Base-by-base conservation (phyloP, 345 rosid genomes). In the Triadica sebifera region DNA sequence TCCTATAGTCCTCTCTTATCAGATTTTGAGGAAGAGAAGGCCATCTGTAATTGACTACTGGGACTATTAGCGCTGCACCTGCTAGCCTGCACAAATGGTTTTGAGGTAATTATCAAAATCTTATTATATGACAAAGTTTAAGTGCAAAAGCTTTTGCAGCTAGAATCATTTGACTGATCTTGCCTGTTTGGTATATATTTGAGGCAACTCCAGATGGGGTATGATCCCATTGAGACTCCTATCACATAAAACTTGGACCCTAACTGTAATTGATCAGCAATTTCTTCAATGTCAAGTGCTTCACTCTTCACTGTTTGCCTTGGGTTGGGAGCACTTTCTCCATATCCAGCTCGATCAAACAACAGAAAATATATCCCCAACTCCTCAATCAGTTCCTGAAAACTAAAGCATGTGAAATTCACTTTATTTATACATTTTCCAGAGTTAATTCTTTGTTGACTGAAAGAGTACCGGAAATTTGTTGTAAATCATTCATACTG, bases 181-280 rank as follows among this genome's bases (percentile, higher is more conserved):
- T 87, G 86, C 98, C 98, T 92, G 83, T 92, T 78, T 55, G 98
- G 97, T 75, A 94, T 91, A 56, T 92, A 73, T 78, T 86, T 88
- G 85, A 94, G 91, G 81, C 95, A 91, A 74, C 95, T 87, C 97
- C 97, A 92, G 19, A 85, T 74, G n/a, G 97, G 87, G 79, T 91
- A 92, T 62, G 97, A 88, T 34, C 97, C 98, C 91, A 94, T 88
- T 38, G 97, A 94, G 78, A 94, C 87, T 73, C 97, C 96, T 24
- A 94, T 87, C 55, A 89, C 81, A 80, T 87, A 92, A 71, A 94
- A 90, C 65, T 78, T 92, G 29, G 91, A 79, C 71, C 92, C 91
- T 43, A 92, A 55, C 65, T 86, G 74, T 67, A 94, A 70, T 46
- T 84, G 80, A 81, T 94, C 97, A 39, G 97, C 98, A 39, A 92